Conservation (phyloP, 495 filamentous ascomycete genomes). For the Aspergillus mulundensis region DNA sequence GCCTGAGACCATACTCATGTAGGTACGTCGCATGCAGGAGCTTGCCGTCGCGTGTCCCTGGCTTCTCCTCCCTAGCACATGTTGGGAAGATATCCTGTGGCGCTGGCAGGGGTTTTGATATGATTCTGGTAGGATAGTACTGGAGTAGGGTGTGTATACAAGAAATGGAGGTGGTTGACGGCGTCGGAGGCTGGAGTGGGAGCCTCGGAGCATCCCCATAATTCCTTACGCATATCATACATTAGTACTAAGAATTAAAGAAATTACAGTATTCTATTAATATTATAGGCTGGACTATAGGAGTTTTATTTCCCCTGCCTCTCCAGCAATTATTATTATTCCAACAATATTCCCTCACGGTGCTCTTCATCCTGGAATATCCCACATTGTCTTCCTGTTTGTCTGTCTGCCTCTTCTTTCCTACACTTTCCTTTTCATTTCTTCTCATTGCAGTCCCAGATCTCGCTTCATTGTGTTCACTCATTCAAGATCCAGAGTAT, state of each 20-base stretch:
- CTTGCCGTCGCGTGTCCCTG: conserved; percentile 4
- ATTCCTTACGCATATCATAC: background rate
- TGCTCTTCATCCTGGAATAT: conserved; percentile 11
- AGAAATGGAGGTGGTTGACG: background rate
- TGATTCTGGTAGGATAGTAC: background rate
- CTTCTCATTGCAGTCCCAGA: background rate
- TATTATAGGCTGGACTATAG: conserved; percentile 3
- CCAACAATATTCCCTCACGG: conserved; percentile 6
- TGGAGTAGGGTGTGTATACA: background rate
- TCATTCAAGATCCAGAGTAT: background rate
- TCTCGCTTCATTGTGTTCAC: background rate
- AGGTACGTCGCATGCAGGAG: background rate
- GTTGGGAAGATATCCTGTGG: conserved; percentile 1
- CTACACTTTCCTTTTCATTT: background rate
- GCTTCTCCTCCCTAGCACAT: background rate
- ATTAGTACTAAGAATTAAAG: background rate
- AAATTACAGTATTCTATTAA: background rate
- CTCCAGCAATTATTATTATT: background rate
- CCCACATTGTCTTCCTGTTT: conserved; percentile 10
- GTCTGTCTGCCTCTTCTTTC: conserved; percentile 1
- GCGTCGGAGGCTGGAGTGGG: background rate
- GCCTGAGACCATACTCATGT: background rate
- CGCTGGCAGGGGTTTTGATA: background rate
- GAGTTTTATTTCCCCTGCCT: conserved; percentile 1
- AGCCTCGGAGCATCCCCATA: background rate